These are phyloP conservation scores for Tieghemostelium lacteum DNA, from an alignment of 78 protist genomes.

Conservation along the genomic window DNA sequence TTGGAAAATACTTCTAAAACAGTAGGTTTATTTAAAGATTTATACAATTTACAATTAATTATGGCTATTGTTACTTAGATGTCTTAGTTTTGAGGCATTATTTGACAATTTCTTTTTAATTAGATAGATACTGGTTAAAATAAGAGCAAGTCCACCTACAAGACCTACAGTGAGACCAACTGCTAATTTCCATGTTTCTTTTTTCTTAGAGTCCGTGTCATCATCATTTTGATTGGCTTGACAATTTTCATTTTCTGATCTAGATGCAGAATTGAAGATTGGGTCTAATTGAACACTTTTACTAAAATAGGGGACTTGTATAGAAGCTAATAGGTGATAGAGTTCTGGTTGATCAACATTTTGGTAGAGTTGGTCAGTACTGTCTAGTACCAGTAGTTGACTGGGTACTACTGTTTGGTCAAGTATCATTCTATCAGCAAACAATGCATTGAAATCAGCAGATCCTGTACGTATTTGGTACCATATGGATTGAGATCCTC, in stretches of 20 bases:
- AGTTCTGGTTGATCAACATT: not conserved
- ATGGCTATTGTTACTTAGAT: too few species aligned
- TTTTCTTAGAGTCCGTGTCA: not conserved
- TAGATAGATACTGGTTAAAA: too few species aligned
- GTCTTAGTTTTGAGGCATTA: too few species aligned
- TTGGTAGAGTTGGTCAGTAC: not conserved
- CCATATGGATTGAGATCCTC: too few species aligned
- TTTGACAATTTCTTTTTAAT: too few species aligned
- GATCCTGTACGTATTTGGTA: conserved; percentile 34
- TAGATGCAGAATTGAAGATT: not conserved
- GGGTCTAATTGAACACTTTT: not conserved
- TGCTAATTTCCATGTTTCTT: not conserved
- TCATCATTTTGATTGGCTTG: too few species aligned
- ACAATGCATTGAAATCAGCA: conserved; percentile 28
- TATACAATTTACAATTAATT: too few species aligned
- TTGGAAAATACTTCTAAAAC: too few species aligned
- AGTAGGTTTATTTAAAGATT: too few species aligned
- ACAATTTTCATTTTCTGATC: too few species aligned
- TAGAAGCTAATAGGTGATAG: not conserved
- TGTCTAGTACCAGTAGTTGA: too few species aligned
- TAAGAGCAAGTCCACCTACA: too few species aligned
- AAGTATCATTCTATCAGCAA: conserved; percentile 33
- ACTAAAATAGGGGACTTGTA: not conserved
- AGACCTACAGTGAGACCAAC: not conserved
- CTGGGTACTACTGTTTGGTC: conserved; percentile 33